A percentile compares a stretch with the other conserved stretches of the same genome.
Conservation (phyloP, 2,329 filamentous ascomycete genomes). For the Colletotrichum sp. region DNA sequence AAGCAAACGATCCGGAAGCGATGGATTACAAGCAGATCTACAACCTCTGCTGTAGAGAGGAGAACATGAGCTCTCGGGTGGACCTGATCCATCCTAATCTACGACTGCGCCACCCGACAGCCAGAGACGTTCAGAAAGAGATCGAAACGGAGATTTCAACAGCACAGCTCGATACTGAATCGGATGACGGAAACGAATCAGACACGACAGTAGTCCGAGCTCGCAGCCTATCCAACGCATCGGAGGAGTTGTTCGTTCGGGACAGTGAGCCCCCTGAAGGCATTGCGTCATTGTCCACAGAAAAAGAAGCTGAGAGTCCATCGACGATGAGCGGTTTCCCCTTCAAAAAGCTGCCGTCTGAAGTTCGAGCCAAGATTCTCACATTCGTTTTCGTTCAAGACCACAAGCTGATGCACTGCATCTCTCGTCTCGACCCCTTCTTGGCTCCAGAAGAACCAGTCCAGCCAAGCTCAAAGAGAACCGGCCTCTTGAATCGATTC, state of each 20-base stretch:
- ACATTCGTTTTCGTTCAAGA: constrained; percentile 38
- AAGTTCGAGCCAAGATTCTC: constrained; percentile 40
- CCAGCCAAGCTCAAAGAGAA: not conserved
- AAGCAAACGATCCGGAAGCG: not conserved
- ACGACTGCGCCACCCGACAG: constrained; percentile 12
- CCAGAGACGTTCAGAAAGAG: not conserved
- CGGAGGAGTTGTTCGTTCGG: constrained; percentile 2
- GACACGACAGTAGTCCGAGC: not conserved
- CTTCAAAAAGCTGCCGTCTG: constrained; percentile 34
- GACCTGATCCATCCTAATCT: constrained; percentile 33
- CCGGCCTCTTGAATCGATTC: constrained; percentile 41
- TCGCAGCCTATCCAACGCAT: not conserved
- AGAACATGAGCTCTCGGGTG: constrained; percentile 31
- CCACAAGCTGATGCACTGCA: constrained; percentile 41
- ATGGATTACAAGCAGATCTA: constrained; percentile 25
- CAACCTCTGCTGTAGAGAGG: constrained; percentile 34
- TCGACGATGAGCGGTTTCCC: constrained; percentile 10
- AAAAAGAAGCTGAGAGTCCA: not conserved
- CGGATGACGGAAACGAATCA: not conserved
- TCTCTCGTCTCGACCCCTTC: constrained; percentile 48
- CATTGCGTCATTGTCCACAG: not conserved
- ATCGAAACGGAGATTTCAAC: not conserved
- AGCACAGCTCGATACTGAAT: not conserved
- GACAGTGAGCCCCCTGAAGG: not conserved
- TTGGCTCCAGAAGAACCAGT: constrained; percentile 22